These are phyloP conservation scores for Phytophthora boehmeriae DNA, from an alignment of 352 stramenopile genomes.

Conservation along the genomic window DNA sequence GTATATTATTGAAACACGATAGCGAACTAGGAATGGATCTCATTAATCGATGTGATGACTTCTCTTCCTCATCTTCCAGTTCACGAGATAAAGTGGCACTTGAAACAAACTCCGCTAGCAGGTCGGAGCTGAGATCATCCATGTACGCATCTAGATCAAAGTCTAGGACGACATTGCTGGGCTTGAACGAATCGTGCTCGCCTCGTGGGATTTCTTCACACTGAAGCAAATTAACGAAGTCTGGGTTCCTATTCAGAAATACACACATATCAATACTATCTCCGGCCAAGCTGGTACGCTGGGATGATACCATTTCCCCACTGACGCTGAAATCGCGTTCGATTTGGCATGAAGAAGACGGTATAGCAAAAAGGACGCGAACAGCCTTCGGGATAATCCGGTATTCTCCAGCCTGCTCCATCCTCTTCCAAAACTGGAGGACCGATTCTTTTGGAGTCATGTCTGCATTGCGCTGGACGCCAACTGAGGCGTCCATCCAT, in stretches of 20 bases:
- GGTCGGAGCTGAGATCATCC: not conserved
- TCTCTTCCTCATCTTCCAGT: not conserved
- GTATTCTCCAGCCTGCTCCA: constrained; percentile 6
- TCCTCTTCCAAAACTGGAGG: constrained; percentile 15
- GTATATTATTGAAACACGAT: too few relatives aligned
- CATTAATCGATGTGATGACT: not conserved
- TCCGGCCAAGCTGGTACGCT: constrained; percentile 6
- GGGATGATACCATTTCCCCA: constrained; percentile 3
- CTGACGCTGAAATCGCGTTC: constrained; percentile 22
- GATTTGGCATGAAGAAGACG: constrained; percentile 13
- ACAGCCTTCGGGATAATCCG: constrained; percentile 22
- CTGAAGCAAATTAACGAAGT: constrained; percentile 22
- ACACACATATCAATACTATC: constrained; percentile 21
- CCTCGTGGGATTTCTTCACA: constrained; percentile 17
- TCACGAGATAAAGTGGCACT: not conserved
- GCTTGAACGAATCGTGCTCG: constrained; percentile 8
- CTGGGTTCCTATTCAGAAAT: constrained; percentile 18
- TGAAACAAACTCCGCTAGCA: not conserved
- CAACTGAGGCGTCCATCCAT: constrained; percentile 9
- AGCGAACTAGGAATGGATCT: not conserved
- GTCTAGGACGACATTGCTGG: not conserved
- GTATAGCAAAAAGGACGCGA: constrained; percentile 14
- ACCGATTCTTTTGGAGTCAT: constrained; percentile 7
- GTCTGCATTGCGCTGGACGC: not conserved
- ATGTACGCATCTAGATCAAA: not conserved